Evolutionary conservation across 805 yeast genomes (phyloP).

Genomic region (Ogataea ganodermae): DNA sequence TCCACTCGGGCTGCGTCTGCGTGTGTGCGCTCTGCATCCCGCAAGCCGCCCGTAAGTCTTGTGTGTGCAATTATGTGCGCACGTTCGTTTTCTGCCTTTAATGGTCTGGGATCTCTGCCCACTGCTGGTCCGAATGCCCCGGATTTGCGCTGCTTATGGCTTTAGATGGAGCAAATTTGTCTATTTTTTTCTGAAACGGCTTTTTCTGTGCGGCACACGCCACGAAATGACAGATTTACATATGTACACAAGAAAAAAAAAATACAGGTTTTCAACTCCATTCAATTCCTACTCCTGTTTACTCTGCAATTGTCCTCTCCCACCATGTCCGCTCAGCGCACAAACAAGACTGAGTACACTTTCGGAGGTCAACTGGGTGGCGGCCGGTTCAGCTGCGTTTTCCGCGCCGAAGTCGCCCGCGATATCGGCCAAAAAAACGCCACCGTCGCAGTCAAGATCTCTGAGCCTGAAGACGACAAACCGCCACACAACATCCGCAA

Average conservation of each 20-base stretch:
- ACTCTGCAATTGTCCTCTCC: background rate
- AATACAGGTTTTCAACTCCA: too few species aligned
- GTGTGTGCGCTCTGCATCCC: background rate
- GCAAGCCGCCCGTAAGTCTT: background rate
- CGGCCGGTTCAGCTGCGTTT: constrained; percentile 48
- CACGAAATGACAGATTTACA: background rate
- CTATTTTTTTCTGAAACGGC: constrained; percentile 1
- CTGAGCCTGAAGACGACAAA: constrained; percentile 49
- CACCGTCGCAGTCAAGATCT: constrained; percentile 47
- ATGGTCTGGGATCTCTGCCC: background rate
- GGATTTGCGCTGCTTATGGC: background rate
- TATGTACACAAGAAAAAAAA: background rate
- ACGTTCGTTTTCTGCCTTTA: background rate
- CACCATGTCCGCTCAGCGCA: constrained; percentile 3
- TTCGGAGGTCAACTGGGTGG: constrained; percentile 36
- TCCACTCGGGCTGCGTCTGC: constrained; percentile 44
- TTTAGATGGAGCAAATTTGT: background rate
- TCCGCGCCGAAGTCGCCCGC: constrained; percentile 12
- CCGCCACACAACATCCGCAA: constrained; percentile 55
- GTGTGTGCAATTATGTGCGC: background rate
- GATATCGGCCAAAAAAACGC: constrained; percentile 14
- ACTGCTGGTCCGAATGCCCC: background rate
- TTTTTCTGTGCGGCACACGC: background rate
- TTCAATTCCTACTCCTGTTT: too few species aligned
- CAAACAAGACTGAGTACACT: constrained; percentile 21